phyloP scores from a whole-genome alignment of 2,329 filamentous ascomycete genomes.

The Grosmannia huntii region DNA sequence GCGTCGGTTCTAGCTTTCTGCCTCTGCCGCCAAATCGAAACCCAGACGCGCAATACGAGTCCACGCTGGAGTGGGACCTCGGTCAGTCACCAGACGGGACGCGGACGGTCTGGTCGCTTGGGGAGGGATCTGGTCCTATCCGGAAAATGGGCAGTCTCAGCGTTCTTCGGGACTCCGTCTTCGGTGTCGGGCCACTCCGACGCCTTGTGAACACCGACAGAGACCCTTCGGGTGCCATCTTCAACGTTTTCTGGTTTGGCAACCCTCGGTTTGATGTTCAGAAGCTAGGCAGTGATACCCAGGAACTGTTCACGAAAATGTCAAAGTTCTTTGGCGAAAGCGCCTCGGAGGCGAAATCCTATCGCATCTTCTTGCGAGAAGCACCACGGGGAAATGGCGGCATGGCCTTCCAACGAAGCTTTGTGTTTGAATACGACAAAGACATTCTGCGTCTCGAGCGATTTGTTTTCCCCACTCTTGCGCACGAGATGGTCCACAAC shows the following conservation, averaged over 20 bases:
- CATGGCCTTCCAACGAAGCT: background rate
- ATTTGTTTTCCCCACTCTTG: background rate
- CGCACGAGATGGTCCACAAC: background rate
- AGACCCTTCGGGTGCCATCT: background rate
- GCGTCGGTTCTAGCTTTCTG: background rate
- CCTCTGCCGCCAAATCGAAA: background rate
- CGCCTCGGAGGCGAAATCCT: background rate
- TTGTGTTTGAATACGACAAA: background rate
- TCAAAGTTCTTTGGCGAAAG: background rate
- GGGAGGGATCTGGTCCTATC: background rate
- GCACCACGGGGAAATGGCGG: background rate
- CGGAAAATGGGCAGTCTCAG: background rate
- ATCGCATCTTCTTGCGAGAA: background rate
- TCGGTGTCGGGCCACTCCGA: background rate
- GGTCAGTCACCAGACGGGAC: background rate
- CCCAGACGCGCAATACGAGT: background rate
- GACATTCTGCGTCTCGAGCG: background rate
- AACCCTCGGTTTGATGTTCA: background rate
- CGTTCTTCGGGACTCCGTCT: background rate
- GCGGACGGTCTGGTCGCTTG: background rate
- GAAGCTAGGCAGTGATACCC: background rate
- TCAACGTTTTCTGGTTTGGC: background rate
- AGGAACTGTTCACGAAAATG: background rate
- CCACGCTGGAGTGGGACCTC: background rate
- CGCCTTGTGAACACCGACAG: background rate